phyloP scores from a whole-genome alignment of 345 rosid genomes.

The Gossypioides kirkii region DNA sequence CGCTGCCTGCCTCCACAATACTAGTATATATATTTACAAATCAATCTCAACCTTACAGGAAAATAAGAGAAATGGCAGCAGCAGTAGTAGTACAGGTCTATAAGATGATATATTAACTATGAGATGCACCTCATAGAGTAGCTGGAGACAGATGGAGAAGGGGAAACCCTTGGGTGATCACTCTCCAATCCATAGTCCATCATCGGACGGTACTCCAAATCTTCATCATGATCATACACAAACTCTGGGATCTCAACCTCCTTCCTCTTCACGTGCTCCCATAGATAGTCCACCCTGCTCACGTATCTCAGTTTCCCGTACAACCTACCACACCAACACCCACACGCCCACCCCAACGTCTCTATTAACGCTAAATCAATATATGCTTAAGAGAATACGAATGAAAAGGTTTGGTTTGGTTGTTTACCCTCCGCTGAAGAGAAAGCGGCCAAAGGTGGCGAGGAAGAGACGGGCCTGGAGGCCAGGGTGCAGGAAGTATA shows the following conservation, averaged over 20 bases:
- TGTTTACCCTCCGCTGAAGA: conserved; percentile 2
- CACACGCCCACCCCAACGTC: too few species aligned
- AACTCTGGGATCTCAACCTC: neutral
- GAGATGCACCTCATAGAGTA: conserved; percentile 5
- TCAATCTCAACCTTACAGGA: neutral
- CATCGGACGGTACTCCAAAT: neutral
- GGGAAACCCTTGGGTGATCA: neutral
- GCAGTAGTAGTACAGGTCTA: neutral
- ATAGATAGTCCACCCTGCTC: neutral
- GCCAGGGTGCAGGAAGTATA: neutral
- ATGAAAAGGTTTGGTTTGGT: neutral
- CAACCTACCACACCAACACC: neutral
- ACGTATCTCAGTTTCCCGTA: neutral
- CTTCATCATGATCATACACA: neutral
- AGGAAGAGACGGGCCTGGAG: neutral
- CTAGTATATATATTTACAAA: neutral
- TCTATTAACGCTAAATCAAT: neutral
- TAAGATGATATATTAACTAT: neutral
- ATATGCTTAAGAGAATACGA: neutral
- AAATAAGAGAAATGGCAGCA: neutral
- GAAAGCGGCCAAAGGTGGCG: neutral
- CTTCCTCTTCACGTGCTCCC: conserved; percentile 3
- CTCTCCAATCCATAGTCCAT: conserved; percentile 3
- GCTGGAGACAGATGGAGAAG: neutral
- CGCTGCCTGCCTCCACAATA: neutral